phyloP scores from a whole-genome alignment of 352 stramenopile genomes.

The Pythium angustatum region DNA sequence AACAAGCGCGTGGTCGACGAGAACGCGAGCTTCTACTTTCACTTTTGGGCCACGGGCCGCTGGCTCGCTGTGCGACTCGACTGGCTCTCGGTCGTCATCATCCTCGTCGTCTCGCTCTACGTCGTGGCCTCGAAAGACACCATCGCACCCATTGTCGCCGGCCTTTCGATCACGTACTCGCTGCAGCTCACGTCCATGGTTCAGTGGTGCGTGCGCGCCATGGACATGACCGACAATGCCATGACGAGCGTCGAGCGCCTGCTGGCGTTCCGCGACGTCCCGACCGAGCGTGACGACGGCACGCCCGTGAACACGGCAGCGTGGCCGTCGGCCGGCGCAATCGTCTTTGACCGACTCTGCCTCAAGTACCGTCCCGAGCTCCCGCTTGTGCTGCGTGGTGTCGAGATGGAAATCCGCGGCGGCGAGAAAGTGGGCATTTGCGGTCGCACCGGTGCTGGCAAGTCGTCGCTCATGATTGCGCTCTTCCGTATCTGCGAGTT shows the following conservation, averaged over 20 bases:
- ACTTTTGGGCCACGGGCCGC: slow-evolving; percentile 50
- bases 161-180: slow-evolving; percentile 89
- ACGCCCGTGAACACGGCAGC: slow-evolving; percentile 80
- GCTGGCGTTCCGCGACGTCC: slow-evolving; percentile 61
- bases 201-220: slow-evolving; percentile 90
- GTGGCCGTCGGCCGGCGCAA: slow-evolving; percentile 30
- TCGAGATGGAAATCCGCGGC: slow-evolving; percentile 36
- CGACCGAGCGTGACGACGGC: slow-evolving; percentile 55
- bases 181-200: slow-evolving; percentile 85
- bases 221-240: slow-evolving; percentile 87
- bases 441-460: slow-evolving; percentile 43
- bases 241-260: slow-evolving; percentile 88
- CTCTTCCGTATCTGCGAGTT: slow-evolving; percentile 89
- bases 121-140: slow-evolving; percentile 57
- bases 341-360: slow-evolving; percentile 40
- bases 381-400: slow-evolving; percentile 30
- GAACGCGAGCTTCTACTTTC: slow-evolving; percentile 49
- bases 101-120: slow-evolving; percentile 85
- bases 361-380: slow-evolving; percentile 52
- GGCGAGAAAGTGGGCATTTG: slow-evolving; percentile 57
- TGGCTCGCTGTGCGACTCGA: slow-evolving; percentile 95
- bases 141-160: slow-evolving; percentile 59
- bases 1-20: slow-evolving; percentile 39
- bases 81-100: slow-evolving; percentile 73
- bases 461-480: slow-evolving; percentile 78